These are phyloP conservation scores for Fusarium armeniacum DNA, from an alignment of 2,329 filamentous ascomycete genomes.

Conservation along the genomic window DNA sequence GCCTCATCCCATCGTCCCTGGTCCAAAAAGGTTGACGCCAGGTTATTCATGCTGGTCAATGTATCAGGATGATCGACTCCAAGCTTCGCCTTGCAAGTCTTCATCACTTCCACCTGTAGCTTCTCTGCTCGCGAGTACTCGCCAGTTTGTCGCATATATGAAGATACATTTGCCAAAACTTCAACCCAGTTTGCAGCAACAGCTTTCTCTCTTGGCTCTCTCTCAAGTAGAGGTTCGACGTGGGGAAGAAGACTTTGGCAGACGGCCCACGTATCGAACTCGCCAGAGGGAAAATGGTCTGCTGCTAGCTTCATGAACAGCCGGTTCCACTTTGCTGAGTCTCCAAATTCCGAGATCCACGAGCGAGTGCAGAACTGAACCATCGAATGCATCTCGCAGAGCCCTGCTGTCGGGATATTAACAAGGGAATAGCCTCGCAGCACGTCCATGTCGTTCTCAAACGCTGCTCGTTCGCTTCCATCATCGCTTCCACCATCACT, in stretches of 20 bases:
- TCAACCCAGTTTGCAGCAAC: not conserved
- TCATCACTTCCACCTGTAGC: not conserved
- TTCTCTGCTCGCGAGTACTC: not conserved
- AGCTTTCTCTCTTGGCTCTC: not conserved
- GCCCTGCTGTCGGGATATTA: rapidly evolving
- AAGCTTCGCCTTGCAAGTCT: not conserved
- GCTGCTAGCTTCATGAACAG: not conserved
- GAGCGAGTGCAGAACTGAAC: slow-evolving; percentile 10
- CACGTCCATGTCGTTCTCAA: slow-evolving; percentile 1
- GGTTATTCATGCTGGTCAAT: not conserved
- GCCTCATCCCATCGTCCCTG: not conserved
- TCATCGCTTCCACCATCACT: too few relatives aligned
- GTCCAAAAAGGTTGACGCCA: not conserved
- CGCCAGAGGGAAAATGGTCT: not conserved
- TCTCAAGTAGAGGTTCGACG: not conserved
- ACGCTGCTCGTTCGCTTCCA: too few relatives aligned
- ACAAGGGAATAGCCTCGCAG: slow-evolving; percentile 5
- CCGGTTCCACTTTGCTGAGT: not conserved
- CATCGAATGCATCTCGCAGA: slow-evolving; percentile 1
- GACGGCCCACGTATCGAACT: not conserved
- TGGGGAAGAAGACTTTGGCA: not conserved
- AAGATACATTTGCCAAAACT: not conserved
- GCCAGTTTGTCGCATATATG: not conserved
- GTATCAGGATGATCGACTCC: not conserved
- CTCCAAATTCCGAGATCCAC: not conserved